A percentile compares a stretch with the other conserved stretches of the same genome.
Conservation (phyloP, 164 flowering plant genomes). For the Umbellularia californica region DNA sequence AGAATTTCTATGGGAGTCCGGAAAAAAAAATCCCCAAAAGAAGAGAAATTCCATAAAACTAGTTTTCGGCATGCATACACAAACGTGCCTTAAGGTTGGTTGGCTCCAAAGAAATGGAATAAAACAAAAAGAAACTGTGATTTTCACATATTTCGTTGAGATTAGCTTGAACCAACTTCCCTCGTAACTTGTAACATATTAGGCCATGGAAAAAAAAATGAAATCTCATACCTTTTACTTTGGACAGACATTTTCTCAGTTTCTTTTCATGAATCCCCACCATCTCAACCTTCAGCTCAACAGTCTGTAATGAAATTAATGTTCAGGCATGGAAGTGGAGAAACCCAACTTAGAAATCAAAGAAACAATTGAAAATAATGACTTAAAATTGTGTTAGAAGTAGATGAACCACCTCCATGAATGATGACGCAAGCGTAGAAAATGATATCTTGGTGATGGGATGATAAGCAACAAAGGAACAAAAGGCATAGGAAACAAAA, state of each 20-base stretch:
- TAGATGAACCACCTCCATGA: slow-evolving; percentile 25
- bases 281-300: slow-evolving; percentile 70
- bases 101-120: no score
- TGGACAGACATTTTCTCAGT: slow-evolving; percentile 55
- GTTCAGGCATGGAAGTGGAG: neutral
- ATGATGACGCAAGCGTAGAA: neutral
- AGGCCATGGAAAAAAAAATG: no score
- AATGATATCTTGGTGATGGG: slow-evolving; percentile 6
- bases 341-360: neutral
- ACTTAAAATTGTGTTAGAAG: neutral
- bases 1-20: no score
- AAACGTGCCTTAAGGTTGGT: no score
- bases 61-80: no score
- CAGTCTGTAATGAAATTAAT: slow-evolving; percentile 34
- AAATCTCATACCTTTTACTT: slow-evolving; percentile 38
- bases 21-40: no score
- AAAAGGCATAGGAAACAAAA: slow-evolving; percentile 5
- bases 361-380: neutral
- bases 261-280: slow-evolving; percentile 58
- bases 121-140: no score
- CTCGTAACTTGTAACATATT: no score
- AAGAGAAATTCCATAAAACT: no score
- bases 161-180: no score
- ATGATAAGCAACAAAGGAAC: neutral
- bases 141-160: no score